Evolutionary conservation across 2,329 filamentous ascomycete genomes (phyloP), one percentile per base, ranked within the genome.

Genomic region (Didymella segeticola): DNA sequence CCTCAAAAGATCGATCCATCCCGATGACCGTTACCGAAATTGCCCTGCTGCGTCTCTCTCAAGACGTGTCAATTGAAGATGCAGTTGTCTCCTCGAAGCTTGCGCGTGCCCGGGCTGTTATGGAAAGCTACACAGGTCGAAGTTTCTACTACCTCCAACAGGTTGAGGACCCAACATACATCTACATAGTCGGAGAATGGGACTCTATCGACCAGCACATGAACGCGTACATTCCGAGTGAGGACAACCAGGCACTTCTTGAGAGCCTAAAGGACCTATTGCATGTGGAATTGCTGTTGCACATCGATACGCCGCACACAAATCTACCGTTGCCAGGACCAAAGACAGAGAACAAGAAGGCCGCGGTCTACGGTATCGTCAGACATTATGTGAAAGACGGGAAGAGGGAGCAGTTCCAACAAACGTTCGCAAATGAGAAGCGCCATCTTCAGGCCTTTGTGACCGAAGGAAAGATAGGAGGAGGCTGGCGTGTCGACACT

Each of bases 111-210:
- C 75, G 75, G 48, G 47, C 58, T 2, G 67, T 68, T 12, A 76
- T 80, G 64, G 67, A 75, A 43, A 52, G 63, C 1, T 76, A 67
- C 48, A 77, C 78, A 0, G 62, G 64, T 0, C 68, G 72, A 20
- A 55, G 65, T 0, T 78, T 79, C 36, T 66, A 72, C 48, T 75
- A 74, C 58, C 71, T 77, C 30, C 71, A 75, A 19, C 78, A 81
- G 43, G 38, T 76, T n/a, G 77, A 82, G 48, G 75, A 82, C 53
- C 74, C 77, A 0, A 60, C 67, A 0, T 53, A 56, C n/a, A 26
- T 74, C 8, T 82, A 80, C 62, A 70, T 82, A 11, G 43, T 82
- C 7, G 79, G 78, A 8, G 74, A 73, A 53, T 82, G 79, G 80
- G 67, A 73, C 1, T 79, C 75, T 3, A 61, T 78, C 3, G 66